phyloP scores from a whole-genome alignment of 768 basidiomycete species.

The Kwoniella dendrophila region DNA sequence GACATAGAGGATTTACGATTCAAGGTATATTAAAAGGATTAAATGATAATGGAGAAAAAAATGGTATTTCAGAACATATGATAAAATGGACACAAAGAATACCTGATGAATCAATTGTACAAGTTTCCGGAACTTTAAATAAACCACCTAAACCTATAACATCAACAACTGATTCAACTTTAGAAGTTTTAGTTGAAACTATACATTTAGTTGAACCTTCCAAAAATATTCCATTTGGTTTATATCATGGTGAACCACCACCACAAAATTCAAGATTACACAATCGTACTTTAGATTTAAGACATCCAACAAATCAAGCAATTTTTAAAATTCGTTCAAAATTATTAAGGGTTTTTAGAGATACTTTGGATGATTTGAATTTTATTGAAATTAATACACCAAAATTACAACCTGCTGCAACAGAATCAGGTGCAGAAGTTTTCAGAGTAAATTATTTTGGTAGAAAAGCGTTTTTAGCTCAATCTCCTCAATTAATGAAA shows the following conservation, averaged over 20 bases:
- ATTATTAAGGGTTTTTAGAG: constrained; percentile 79
- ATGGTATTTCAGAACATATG: constrained; percentile 70
- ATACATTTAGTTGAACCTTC: constrained; percentile 75
- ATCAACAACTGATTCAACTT: constrained; percentile 66
- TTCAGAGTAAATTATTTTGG: constrained; percentile 98
- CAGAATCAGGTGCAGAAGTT: constrained; percentile 91
- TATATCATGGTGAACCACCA: constrained; percentile 65
- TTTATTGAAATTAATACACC: constrained; percentile 95
- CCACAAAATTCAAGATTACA: constrained; percentile 75
- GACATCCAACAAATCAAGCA: constrained; percentile 89
- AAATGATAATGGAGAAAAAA: no score
- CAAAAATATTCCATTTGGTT: constrained; percentile 80
- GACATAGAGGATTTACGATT: constrained; percentile 58
- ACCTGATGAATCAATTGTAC: constrained; percentile 76
- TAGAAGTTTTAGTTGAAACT: constrained; percentile 56
- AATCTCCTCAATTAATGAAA: constrained; percentile 93
- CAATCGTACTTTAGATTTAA: constrained; percentile 84
- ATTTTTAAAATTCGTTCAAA: constrained; percentile 85
- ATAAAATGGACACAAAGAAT: constrained; percentile 36
- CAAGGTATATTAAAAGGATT: constrained; percentile 91
- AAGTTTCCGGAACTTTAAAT: constrained; percentile 75
- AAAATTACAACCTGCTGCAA: constrained; percentile 91
- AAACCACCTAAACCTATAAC: constrained; percentile 70
- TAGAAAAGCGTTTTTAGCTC: constrained; percentile 88
- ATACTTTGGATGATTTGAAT: constrained; percentile 68